Percentiles rank a stretch among this genome's conserved stretches.
Evolutionary conservation across 768 basidiomycete genomes (phyloP).

Genomic region (Leucosporidium creatinivorum): DNA sequence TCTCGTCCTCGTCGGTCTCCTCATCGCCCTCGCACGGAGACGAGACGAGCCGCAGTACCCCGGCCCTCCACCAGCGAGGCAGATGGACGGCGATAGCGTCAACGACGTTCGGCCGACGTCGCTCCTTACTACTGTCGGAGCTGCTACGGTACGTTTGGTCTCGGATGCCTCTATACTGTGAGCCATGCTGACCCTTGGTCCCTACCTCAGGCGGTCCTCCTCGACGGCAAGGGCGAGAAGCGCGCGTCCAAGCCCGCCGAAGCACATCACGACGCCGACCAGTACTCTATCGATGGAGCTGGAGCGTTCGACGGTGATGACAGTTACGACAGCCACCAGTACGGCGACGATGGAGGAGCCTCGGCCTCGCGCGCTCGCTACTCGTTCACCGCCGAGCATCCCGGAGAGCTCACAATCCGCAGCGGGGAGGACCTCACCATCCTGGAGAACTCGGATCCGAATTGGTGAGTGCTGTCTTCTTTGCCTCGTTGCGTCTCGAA

Average conservation of each 20-base stretch:
- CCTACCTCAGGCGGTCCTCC: constrained; percentile 18
- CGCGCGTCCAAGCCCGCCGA: not conserved
- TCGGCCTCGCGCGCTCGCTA: constrained; percentile 38
- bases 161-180: too few relatives aligned
- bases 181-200: not conserved
- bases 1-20: constrained; percentile 70
- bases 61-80: not conserved
- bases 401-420: constrained; percentile 40
- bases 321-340: constrained; percentile 33
- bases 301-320: constrained; percentile 13
- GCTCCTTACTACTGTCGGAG: constrained; percentile 68
- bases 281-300: constrained; percentile 18
- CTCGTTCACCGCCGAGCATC: constrained; percentile 39
- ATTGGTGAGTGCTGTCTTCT: constrained; percentile 10
- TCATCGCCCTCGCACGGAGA: constrained; percentile 81
- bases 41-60: constrained; percentile 53
- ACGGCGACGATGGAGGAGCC: constrained; percentile 23
- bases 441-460: constrained; percentile 28
- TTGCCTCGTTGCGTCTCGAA: too few relatives aligned
- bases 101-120: constrained; percentile 60
- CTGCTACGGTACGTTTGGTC: constrained; percentile 32
- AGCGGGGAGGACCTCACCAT: constrained; percentile 39
- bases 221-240: constrained; percentile 28
- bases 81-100: not conserved
- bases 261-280: not conserved